phyloP scores from a whole-genome alignment of 805 yeast species.

The Nakazawaea peltata region DNA sequence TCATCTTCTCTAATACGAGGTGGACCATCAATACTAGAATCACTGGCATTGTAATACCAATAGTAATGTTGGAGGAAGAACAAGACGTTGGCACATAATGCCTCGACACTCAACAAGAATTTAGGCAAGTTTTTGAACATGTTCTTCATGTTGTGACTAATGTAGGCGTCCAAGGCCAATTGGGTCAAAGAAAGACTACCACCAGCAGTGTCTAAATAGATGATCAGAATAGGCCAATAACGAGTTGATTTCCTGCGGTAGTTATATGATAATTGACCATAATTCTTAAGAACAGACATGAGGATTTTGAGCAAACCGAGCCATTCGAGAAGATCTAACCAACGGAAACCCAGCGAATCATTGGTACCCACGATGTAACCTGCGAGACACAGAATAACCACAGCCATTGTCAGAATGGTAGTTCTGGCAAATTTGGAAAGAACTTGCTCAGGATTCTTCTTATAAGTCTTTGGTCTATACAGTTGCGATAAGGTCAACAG shows the following conservation, averaged over 20 bases:
- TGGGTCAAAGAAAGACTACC: constrained; percentile 22
- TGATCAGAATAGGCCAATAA: constrained; percentile 29
- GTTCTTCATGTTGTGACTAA: constrained; percentile 15
- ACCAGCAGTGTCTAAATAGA: constrained; percentile 24
- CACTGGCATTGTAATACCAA: constrained; percentile 18
- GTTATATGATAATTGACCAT: constrained; percentile 26
- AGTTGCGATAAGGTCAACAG: constrained; percentile 22
- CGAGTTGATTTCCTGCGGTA: constrained; percentile 26
- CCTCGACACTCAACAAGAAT: constrained; percentile 22
- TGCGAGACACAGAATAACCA: constrained; percentile 11
- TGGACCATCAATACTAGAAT: constrained; percentile 11
- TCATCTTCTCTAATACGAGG: constrained; percentile 21
- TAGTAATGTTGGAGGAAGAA: constrained; percentile 25
- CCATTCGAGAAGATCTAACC: constrained; percentile 24
- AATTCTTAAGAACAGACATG: constrained; percentile 26
- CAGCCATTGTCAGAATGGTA: constrained; percentile 12
- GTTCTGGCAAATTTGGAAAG: constrained; percentile 16
- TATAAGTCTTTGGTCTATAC: constrained; percentile 23
- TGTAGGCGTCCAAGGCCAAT: constrained; percentile 21
- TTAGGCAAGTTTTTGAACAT: constrained; percentile 25
- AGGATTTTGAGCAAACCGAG: constrained; percentile 24
- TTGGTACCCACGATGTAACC: constrained; percentile 12
- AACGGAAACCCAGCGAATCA: constrained; percentile 15
- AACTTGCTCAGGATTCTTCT: constrained; percentile 23
- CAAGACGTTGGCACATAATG: constrained; percentile 19